Percentiles rank a stretch among this genome's conserved stretches.
Conservation (phyloP, 83 land plant species). For the Picea abies region DNA sequence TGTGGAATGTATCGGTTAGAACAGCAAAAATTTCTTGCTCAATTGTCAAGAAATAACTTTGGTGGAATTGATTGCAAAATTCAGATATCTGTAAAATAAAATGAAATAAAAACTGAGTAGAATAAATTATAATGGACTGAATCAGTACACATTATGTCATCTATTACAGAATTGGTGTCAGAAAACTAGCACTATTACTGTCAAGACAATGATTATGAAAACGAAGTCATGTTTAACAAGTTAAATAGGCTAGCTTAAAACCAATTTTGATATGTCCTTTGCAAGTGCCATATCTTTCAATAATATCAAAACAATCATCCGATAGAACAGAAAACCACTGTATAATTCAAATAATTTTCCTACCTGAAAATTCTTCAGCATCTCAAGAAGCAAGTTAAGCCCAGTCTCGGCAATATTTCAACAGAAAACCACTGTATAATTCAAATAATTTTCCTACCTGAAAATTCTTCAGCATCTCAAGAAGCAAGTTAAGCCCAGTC, state of each 20-base stretch:
- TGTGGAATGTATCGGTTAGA: conserved; percentile 97
- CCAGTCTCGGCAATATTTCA: conserved; percentile 99
- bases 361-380: conserved; percentile 97
- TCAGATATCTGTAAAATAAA: conserved; percentile 72
- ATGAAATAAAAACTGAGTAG: background rate
- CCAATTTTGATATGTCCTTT: background rate
- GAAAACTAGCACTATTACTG: too few relatives aligned
- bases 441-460: conserved; percentile 50
- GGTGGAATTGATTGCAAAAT: conserved; percentile 96
- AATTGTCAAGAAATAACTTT: conserved; percentile 82
- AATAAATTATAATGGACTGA: background rate
- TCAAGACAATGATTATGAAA: too few relatives aligned
- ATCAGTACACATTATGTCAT: background rate
- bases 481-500: conserved; percentile 89
- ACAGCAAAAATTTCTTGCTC: conserved; percentile 99
- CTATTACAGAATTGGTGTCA: too few relatives aligned
- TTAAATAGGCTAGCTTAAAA: background rate
- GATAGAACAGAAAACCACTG: too few relatives aligned
- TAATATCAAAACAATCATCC: background rate
- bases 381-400: conserved; percentile 83
- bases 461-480: conserved; percentile 95
- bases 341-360: background rate
- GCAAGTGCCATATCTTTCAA: background rate
- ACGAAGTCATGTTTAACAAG: too few relatives aligned
- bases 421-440: too few relatives aligned